These are phyloP conservation scores for Macaranga tanarius DNA, from an alignment of 441 rosid genomes.

Conservation along the genomic window DNA sequence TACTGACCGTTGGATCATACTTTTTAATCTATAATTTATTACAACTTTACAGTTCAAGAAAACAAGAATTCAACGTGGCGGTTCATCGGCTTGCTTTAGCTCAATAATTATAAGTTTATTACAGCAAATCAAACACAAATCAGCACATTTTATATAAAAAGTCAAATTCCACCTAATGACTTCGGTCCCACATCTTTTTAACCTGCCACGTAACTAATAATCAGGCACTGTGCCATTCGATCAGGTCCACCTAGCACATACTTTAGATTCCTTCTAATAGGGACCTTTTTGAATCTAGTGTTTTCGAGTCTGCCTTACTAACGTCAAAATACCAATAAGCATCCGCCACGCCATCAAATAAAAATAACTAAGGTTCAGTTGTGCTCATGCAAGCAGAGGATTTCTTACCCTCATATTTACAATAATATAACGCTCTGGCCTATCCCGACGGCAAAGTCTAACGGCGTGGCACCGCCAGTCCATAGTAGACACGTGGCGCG, in stretches of 20 bases:
- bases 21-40: background rate
- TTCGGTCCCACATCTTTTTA: background rate
- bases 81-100: background rate
- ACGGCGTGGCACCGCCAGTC: constrained; percentile 7
- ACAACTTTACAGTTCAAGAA: no score
- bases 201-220: constrained; percentile 15
- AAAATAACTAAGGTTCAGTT: no score
- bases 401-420: background rate
- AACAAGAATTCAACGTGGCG: background rate
- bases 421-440: background rate
- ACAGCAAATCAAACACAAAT: background rate
- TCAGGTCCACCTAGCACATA: constrained; percentile 4
- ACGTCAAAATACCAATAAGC: background rate
- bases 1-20: constrained; percentile 4
- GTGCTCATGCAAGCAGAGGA: background rate
- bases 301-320: no score
- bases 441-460: background rate
- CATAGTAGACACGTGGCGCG: constrained; percentile 27
- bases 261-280: background rate
- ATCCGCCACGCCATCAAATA: background rate
- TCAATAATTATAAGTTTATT: background rate
- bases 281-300: background rate
- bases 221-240: background rate
- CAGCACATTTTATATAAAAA: background rate
- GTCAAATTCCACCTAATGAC: constrained; percentile 18